Percentiles rank a stretch among this genome's conserved stretches.
Evolutionary conservation across 1,284 basidiomycete species (phyloP).

Genomic region (Pseudozyma tsukubaensis): DNA sequence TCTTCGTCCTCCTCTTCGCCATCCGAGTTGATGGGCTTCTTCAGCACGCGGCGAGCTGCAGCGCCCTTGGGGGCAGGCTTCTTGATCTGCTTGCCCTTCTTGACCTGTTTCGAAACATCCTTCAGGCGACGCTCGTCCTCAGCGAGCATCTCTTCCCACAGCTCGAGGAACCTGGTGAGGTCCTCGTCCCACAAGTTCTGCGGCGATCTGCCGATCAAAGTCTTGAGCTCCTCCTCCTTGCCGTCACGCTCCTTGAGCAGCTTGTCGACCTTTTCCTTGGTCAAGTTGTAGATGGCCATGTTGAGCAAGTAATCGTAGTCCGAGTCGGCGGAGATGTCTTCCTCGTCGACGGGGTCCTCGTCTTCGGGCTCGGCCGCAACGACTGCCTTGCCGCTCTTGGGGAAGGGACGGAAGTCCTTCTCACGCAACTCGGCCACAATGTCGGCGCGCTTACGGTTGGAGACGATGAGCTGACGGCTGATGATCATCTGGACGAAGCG

Average conservation of each 20-base stretch:
- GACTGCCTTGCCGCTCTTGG: slow-evolving; percentile 77
- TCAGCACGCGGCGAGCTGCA: slow-evolving; percentile 72
- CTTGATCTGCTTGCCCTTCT: slow-evolving; percentile 74
- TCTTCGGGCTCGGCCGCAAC: slow-evolving; percentile 75
- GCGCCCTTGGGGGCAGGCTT: slow-evolving; percentile 74
- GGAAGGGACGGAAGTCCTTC: slow-evolving; percentile 86
- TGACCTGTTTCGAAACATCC: slow-evolving; percentile 69
- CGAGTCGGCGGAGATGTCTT: slow-evolving; percentile 72
- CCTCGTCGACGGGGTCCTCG: slow-evolving; percentile 73
- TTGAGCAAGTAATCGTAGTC: slow-evolving; percentile 95
- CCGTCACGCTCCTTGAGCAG: slow-evolving; percentile 82
- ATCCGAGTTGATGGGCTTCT: slow-evolving; percentile 72
- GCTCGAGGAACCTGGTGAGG: slow-evolving; percentile 82
- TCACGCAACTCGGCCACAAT: slow-evolving; percentile 86
- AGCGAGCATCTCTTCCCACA: slow-evolving; percentile 79
- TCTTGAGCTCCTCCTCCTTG: slow-evolving; percentile 85
- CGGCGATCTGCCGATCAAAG: slow-evolving; percentile 82
- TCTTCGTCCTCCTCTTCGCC: slow-evolving; percentile 70
- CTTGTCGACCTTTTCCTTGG: slow-evolving; percentile 91
- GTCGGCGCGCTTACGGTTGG: slow-evolving; percentile 89
- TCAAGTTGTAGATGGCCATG: slow-evolving; percentile 95
- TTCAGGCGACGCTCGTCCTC: slow-evolving; percentile 75
- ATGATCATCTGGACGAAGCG: slow-evolving; percentile 98
- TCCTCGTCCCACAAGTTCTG: slow-evolving; percentile 91
- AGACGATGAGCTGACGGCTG: slow-evolving; percentile 84